Percentiles rank a stretch among this genome's conserved stretches.
Evolutionary conservation across 768 basidiomycete genomes (phyloP).

Genomic region (Russula earlei): DNA sequence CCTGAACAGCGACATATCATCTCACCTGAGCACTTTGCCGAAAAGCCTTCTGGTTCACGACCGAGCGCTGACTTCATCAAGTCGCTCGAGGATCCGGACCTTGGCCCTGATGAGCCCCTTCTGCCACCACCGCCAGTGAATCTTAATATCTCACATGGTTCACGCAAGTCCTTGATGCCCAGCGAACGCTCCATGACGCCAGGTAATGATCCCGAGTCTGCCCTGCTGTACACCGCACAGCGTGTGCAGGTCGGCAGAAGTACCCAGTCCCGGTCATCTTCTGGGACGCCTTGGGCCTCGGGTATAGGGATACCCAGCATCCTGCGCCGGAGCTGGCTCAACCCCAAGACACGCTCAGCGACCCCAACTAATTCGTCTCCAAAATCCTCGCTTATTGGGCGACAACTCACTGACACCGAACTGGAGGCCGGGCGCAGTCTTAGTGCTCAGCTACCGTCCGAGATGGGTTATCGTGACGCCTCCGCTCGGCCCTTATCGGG

Average conservation of each 20-base stretch:
- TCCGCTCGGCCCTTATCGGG: conserved; percentile 48
- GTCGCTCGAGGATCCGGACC: conserved; percentile 6
- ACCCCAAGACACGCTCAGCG: conserved; percentile 1
- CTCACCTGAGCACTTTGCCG: conserved; percentile 10
- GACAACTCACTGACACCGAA: conserved; percentile 19
- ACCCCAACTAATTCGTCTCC: conserved; percentile 2
- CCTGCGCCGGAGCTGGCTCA: conserved; percentile 19
- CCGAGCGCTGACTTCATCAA: conserved; percentile 1
- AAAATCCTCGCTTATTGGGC: conserved; percentile 6
- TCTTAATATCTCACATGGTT: conserved; percentile 4
- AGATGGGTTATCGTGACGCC: conserved; percentile 23
- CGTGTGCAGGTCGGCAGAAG: conserved; percentile 32
- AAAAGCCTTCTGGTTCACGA: not conserved
- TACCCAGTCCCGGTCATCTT: conserved; percentile 15
- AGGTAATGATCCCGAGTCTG: conserved; percentile 27
- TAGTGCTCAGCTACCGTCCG: conserved; percentile 13
- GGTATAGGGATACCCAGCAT: conserved; percentile 10
- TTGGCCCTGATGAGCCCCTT: conserved; percentile 11
- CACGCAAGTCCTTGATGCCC: conserved; percentile 18
- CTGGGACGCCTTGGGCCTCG: conserved; percentile 20
- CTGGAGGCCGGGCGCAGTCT: conserved; percentile 27
- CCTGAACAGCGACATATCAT: conserved; percentile 5
- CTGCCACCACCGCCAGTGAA: conserved; percentile 12
- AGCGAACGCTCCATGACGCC: conserved; percentile 27
- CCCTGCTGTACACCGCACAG: conserved; percentile 43